Base-by-base conservation (phyloP, 495 filamentous ascomycete genomes). In the Lichina pygmaea region DNA sequence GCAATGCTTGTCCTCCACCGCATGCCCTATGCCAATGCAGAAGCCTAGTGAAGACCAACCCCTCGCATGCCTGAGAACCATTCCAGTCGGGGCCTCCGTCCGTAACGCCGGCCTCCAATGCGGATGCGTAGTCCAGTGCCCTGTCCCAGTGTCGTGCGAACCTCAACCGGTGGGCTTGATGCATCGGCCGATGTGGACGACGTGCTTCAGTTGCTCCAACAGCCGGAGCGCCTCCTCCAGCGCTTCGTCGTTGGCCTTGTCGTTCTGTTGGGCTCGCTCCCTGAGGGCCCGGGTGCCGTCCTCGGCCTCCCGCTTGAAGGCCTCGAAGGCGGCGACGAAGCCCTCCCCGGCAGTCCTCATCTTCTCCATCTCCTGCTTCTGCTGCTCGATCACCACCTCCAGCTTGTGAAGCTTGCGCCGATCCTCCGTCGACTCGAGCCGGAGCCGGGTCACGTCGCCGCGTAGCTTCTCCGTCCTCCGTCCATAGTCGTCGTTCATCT, bases 161-260 rank as follows among this genome's bases (percentile, higher is more conserved):
- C 38, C 38, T 40, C 15, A 40, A n/a, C 4, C 38, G 38, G 38
- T 40, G 38, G 38, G 38, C 56, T 58, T 75, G 71, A 42, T 24
- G 24, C 24, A 24, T 24, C 24, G 24, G 4, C 24, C 24, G 24
- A 83, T 63, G 38, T 65, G 75, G 15, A 83, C 62, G 34, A 68
- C 71, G 75, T 78, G 81, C 51, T 60, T 72, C 62, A 83, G 65
- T 54, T 79, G 66, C 8, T 66, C 68, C 48, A 82, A 60, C 10
- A 73, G 71, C 53, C 69, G 67, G 50, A 68, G 67, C 44, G 77
- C 55, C 50, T 78, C 72, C 34, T 65, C 56, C n/a, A 79, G 57
- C 33, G 63, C 66, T 31, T 55, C 57, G 41, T 74, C 65, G 47
- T 78, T 66, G 47, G 62, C 63, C 11, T 52, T 57, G 49, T 77